phyloP scores from a whole-genome alignment of 306 rosid species.

The Rubus idaeus region DNA sequence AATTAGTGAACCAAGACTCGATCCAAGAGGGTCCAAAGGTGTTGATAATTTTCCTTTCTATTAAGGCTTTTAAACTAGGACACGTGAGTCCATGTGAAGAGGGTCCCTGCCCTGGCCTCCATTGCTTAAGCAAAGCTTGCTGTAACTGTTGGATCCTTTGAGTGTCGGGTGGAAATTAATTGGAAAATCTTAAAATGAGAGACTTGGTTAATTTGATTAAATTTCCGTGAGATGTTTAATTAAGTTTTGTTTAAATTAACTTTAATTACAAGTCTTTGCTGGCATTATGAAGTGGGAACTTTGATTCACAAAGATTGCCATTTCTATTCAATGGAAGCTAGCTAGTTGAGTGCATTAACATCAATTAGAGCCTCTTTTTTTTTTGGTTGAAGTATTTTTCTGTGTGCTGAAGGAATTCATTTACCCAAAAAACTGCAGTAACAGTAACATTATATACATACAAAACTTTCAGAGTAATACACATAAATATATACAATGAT shows the following conservation, averaged over 20 bases:
- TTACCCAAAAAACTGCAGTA: too few species aligned
- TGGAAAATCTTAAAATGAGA: conserved; percentile 30
- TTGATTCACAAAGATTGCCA: conserved; percentile 21
- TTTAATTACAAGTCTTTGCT: conserved; percentile 14
- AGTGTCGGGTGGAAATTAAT: conserved; percentile 28
- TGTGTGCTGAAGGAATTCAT: too few species aligned
- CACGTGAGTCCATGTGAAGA: conserved; percentile 81
- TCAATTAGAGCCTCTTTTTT: too few species aligned
- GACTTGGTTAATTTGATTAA: conserved; percentile 18
- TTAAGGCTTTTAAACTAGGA: conserved; percentile 39
- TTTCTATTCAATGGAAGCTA: conserved; percentile 7
- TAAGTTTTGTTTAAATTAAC: conserved; percentile 3
- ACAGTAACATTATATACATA: too few species aligned
- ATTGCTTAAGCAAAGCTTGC: background rate
- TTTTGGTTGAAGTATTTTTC: too few species aligned
- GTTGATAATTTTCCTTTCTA: conserved; percentile 29
- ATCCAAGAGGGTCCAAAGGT: conserved; percentile 31
- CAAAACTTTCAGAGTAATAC: too few species aligned
- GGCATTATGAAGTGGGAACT: background rate
- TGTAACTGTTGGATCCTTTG: conserved; percentile 39
- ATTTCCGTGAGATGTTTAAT: conserved; percentile 20
- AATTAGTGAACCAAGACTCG: background rate
- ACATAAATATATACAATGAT: too few species aligned
- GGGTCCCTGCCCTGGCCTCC: conserved; percentile 40
- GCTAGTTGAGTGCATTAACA: background rate